Evolutionary conservation across 108 stramenopile species (phyloP).

Genomic region (Cyclotella cryptica): DNA sequence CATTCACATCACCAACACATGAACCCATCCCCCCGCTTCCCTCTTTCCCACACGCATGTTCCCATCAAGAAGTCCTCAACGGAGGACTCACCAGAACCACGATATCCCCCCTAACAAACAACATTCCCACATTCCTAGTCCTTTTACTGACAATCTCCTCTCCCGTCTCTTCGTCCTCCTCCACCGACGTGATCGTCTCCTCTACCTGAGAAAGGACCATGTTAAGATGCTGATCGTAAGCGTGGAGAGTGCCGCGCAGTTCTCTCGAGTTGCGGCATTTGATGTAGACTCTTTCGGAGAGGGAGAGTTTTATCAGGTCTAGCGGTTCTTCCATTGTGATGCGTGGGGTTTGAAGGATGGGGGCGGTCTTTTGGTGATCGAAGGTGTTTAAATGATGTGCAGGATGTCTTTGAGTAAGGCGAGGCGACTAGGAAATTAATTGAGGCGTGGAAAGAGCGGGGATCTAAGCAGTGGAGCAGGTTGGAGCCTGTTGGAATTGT

Average conservation of each 20-base stretch:
- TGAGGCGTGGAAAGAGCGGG: no score
- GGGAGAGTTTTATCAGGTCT: constrained; percentile 97
- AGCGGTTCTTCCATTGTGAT: constrained; percentile 93
- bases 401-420: no score
- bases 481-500: no score
- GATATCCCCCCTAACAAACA: constrained; percentile 99
- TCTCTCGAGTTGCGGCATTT: constrained; percentile 98
- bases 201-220: constrained; percentile 99
- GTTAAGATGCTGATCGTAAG: constrained; percentile 99
- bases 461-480: no score
- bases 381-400: background rate
- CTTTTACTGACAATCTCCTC: constrained; percentile 96
- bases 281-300: constrained; percentile 98
- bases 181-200: constrained; percentile 94
- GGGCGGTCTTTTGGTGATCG: background rate
- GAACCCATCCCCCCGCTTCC: background rate
- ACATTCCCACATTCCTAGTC: constrained; percentile 96
- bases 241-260: constrained; percentile 97
- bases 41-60: background rate
- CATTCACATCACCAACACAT: background rate
- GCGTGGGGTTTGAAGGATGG: background rate
- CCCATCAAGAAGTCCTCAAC: constrained; percentile 63
- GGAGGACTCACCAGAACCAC: constrained; percentile 93
- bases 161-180: constrained; percentile 97
- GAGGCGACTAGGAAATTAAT: no score